Percentiles rank a stretch among this genome's conserved stretches.
phyloP scores from a whole-genome alignment of 2,329 filamentous ascomycete species.

The Proliferodiscus dingleyae region DNA sequence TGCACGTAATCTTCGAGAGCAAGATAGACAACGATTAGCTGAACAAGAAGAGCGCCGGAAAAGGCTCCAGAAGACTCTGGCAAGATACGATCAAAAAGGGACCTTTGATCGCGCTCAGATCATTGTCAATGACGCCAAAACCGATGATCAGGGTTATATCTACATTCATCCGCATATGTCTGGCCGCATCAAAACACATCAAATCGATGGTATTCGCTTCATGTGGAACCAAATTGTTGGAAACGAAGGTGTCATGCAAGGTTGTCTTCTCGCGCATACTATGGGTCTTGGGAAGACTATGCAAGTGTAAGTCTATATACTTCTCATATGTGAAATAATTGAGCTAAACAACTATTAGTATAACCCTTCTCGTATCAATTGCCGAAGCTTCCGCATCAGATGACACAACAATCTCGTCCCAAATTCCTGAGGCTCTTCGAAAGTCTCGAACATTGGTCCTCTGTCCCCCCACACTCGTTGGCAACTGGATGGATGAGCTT shows the following conservation, averaged over 20 bases:
- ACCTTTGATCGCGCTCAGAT: constrained; percentile 44
- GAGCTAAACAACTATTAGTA: constrained; percentile 37
- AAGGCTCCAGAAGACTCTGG: constrained; percentile 44
- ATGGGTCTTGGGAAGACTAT: constrained; percentile 94
- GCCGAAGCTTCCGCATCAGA: constrained; percentile 58
- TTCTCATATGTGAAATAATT: neutral
- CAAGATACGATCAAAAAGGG: constrained; percentile 37
- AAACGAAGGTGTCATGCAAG: constrained; percentile 53
- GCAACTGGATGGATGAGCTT: constrained; percentile 82
- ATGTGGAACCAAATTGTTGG: constrained; percentile 78
- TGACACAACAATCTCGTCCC: constrained; percentile 51
- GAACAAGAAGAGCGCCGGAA: constrained; percentile 49
- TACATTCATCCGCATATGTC: constrained; percentile 63
- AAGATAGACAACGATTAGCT: constrained; percentile 47
- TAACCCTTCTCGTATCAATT: constrained; percentile 75
- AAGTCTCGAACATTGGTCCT: constrained; percentile 64
- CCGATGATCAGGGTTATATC: constrained; percentile 54
- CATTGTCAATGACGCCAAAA: constrained; percentile 64
- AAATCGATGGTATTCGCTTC: constrained; percentile 76
- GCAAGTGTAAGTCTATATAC: constrained; percentile 57
- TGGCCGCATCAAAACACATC: constrained; percentile 67
- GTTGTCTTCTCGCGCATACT: constrained; percentile 79
- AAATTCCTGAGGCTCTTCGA: constrained; percentile 64
- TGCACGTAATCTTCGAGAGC: constrained; percentile 45
- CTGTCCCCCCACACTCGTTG: constrained; percentile 68